phyloP scores from a whole-genome alignment of 371 early-diverging fungal genomes.

The Fennellomyces sp. region DNA sequence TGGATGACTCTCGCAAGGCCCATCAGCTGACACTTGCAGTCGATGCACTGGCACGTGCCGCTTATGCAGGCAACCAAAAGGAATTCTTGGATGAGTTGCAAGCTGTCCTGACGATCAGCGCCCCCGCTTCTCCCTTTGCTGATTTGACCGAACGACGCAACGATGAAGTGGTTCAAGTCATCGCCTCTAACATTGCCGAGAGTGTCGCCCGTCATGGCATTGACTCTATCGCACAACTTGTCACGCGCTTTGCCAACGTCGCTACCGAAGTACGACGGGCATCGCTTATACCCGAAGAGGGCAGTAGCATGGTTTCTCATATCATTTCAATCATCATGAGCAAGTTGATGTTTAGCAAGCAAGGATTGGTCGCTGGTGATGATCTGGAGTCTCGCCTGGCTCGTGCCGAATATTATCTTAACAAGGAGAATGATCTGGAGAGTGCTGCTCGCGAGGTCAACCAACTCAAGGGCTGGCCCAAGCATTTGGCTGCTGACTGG shows the following conservation, averaged over 20 bases:
- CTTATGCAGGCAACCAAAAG: conserved; percentile 38
- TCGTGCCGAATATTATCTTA: conserved; percentile 78
- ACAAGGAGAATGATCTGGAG: conserved; percentile 78
- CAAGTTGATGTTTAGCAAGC: conserved; percentile 81
- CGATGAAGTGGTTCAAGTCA: conserved; percentile 69
- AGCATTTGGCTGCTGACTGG: conserved; percentile 91
- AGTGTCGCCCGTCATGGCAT: conserved; percentile 69
- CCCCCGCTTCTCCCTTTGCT: conserved; percentile 44
- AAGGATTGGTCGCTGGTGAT: conserved; percentile 85
- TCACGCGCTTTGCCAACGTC: conserved; percentile 74
- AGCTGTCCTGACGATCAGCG: conserved; percentile 47
- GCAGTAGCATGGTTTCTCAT: conserved; percentile 82
- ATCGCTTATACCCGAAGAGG: conserved; percentile 87
- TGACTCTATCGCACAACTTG: conserved; percentile 71
- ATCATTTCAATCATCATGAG: conserved; percentile 76
- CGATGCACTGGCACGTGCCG: conserved; percentile 55
- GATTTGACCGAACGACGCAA: conserved; percentile 50
- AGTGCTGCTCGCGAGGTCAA: conserved; percentile 92
- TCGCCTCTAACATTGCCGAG: conserved; percentile 66
- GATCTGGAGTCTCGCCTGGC: conserved; percentile 92
- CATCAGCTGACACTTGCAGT: conserved; percentile 59
- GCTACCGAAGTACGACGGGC: conserved; percentile 77
- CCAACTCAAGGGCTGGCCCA: conserved; percentile 94
- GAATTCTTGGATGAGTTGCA: conserved; percentile 76
- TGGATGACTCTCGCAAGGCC: conserved; percentile 58